These are phyloP conservation scores for Solanum chilense DNA, from an alignment of 257 asterid genomes.

Conservation along the genomic window DNA sequence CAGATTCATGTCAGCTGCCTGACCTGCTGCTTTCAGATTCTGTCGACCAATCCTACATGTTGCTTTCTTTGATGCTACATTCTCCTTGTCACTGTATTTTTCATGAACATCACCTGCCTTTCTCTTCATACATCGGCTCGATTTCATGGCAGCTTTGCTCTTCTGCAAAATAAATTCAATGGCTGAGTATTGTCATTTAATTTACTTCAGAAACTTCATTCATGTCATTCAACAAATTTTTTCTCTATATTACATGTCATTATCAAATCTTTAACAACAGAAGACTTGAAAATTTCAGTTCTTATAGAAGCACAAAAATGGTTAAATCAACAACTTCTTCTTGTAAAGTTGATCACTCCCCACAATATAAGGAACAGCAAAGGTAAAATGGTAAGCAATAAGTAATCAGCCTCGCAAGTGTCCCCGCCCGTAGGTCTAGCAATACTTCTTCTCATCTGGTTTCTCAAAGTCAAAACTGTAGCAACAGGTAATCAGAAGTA, in stretches of 20 bases:
- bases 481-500: neutral
- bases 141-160: conserved; percentile 1
- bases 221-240: neutral
- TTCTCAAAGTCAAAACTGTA: neutral
- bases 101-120: conserved; percentile 3
- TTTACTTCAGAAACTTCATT: neutral
- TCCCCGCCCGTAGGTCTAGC: neutral
- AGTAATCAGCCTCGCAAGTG: neutral
- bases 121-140: conserved; percentile 5
- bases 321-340: neutral
- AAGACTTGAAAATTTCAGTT: neutral
- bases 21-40: conserved; percentile 6
- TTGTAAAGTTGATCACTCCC: neutral
- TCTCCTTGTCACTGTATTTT: neutral
- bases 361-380: neutral
- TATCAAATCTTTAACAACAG: neutral
- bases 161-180: neutral
- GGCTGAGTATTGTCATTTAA: neutral
- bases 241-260: neutral
- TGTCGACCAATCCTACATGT: neutral
- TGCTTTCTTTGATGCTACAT: neutral
- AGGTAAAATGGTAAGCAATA: neutral
- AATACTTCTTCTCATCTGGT: neutral
- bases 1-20: neutral
- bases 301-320: neutral